Percentiles rank a stretch among this genome's conserved stretches.
Evolutionary conservation across 352 stramenopile genomes (phyloP).

Genomic region (Blastocystis sp.): DNA sequence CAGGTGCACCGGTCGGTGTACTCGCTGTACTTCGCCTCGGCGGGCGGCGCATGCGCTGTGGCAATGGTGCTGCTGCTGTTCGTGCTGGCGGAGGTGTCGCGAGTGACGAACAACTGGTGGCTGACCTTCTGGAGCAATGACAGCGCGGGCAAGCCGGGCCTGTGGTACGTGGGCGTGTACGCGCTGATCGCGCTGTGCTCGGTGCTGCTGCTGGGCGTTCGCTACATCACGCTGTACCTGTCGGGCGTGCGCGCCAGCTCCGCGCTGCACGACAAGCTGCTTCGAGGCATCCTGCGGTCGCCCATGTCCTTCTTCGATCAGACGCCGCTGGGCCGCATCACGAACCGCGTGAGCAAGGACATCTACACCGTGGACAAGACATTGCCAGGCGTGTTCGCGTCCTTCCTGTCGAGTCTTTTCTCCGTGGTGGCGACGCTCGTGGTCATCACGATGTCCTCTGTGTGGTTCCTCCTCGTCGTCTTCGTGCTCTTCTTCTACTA

Average conservation of each 20-base stretch:
- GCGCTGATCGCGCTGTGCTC: constrained; percentile 77
- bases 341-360: constrained; percentile 87
- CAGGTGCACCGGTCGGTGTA: constrained; percentile 75
- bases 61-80: constrained; percentile 77
- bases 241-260: constrained; percentile 75
- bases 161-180: constrained; percentile 82
- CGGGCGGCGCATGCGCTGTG: constrained; percentile 73
- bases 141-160: constrained; percentile 74
- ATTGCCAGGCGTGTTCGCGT: constrained; percentile 75
- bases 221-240: constrained; percentile 76
- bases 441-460: constrained; percentile 76
- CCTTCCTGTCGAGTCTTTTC: constrained; percentile 77
- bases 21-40: constrained; percentile 74
- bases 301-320: constrained; percentile 85
- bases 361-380: constrained; percentile 85
- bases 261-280: constrained; percentile 74
- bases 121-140: constrained; percentile 88
- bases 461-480: constrained; percentile 74
- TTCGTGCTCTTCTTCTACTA: constrained; percentile 79
- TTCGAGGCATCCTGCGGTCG: constrained; percentile 77
- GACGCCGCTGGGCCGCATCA: constrained; percentile 85
- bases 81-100: constrained; percentile 80
- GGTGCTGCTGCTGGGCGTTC: constrained; percentile 75
- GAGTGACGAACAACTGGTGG: constrained; percentile 84
- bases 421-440: constrained; percentile 76